Percentiles rank a stretch among this genome's conserved stretches.
phyloP scores from a whole-genome alignment of 2,329 filamentous ascomycete species.

The Trichoderma sp. region DNA sequence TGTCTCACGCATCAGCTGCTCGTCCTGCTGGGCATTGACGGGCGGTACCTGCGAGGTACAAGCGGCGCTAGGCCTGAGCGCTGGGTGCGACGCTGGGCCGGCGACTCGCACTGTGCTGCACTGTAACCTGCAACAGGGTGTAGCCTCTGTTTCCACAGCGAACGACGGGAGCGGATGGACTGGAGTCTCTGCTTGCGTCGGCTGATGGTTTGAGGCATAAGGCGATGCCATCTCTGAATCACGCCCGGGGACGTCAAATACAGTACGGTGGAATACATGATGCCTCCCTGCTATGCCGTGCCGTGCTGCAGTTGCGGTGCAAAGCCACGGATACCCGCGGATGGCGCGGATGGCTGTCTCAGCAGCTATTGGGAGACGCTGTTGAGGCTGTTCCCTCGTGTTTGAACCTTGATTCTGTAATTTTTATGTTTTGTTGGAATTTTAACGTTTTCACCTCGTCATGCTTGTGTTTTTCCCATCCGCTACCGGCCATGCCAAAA shows the following conservation, averaged over 20 bases:
- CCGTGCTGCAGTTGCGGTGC: background rate
- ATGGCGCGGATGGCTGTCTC: background rate
- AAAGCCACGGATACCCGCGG: constrained; percentile 17
- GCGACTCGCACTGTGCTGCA: background rate
- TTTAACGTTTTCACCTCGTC: background rate
- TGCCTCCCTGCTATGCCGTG: background rate
- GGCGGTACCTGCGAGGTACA: constrained; percentile 5
- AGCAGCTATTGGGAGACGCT: background rate
- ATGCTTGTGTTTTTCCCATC: background rate
- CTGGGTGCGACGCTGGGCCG: constrained; percentile 11
- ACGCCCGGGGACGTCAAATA: background rate
- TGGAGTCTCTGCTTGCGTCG: background rate
- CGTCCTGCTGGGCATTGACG: constrained; percentile 4
- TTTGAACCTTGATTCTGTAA: background rate
- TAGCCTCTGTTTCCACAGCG: background rate
- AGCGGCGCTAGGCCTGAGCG: background rate
- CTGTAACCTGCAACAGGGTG: constrained; percentile 18
- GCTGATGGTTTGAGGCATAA: background rate
- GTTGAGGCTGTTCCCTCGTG: background rate
- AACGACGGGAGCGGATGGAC: background rate
- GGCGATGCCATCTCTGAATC: background rate
- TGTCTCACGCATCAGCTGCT: constrained; percentile 14
- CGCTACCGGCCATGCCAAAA: background rate
- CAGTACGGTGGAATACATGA: background rate
- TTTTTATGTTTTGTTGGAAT: background rate